phyloP scores from a whole-genome alignment of 129 eudicot species.

The Flaveria sonorensis region DNA sequence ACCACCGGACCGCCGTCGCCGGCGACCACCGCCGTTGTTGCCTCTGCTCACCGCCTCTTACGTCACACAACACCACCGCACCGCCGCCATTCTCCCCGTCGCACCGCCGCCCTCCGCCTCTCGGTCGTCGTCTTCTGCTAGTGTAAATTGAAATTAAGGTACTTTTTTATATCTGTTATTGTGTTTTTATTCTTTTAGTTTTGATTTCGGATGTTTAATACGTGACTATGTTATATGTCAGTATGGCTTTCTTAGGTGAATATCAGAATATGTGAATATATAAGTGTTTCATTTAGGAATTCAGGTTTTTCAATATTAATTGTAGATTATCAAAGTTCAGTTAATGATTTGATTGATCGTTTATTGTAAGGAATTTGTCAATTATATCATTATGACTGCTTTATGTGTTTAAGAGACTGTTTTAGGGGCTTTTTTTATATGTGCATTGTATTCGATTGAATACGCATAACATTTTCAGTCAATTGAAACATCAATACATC shows the following conservation, averaged over 20 bases:
- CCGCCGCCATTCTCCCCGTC: neutral
- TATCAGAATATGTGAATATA: too few species aligned
- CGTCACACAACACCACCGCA: neutral
- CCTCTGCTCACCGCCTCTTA: neutral
- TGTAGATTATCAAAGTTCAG: neutral
- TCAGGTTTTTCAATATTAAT: neutral
- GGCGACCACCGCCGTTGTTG: neutral
- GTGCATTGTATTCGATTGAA: neutral
- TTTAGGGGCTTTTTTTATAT: neutral
- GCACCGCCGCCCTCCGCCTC: neutral
- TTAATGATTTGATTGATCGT: neutral
- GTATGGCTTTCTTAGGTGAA: neutral
- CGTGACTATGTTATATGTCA: neutral
- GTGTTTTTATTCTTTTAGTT: neutral
- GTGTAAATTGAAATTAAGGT: neutral
- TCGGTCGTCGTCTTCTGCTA: neutral
- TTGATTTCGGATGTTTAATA: neutral
- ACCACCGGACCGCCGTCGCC: neutral
- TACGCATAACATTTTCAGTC: neutral
- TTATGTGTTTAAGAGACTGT: neutral
- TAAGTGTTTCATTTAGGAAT: neutral
- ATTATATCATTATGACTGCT: neutral
- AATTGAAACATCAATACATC: neutral
- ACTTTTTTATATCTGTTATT: neutral
- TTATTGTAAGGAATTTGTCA: too few species aligned